A percentile compares a stretch with the other conserved stretches of the same genome.
phyloP scores from a whole-genome alignment of 2,329 filamentous ascomycete species.

The Rhinocladiella similis region DNA sequence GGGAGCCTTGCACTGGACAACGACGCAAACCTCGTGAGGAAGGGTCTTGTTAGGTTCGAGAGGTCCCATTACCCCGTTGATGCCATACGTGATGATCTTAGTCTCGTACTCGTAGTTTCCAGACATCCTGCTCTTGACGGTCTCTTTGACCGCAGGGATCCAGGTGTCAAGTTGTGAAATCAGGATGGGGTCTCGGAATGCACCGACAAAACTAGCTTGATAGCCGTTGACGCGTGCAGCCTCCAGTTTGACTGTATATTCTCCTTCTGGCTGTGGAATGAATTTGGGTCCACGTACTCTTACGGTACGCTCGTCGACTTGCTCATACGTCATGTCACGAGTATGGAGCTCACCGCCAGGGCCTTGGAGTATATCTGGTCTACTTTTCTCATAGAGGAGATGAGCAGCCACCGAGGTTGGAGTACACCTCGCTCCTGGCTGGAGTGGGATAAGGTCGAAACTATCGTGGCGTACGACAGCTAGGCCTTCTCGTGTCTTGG shows the following conservation, averaged over 20 bases:
- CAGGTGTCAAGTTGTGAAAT: constrained; percentile 43
- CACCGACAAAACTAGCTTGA: constrained; percentile 49
- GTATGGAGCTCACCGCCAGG: constrained; percentile 50
- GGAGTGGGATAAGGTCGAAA: constrained; percentile 50
- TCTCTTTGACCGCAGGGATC: constrained; percentile 34
- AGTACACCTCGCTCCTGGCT: constrained; percentile 44
- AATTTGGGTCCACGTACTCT: constrained; percentile 45
- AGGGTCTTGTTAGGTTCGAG: constrained; percentile 33
- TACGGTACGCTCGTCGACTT: constrained; percentile 37
- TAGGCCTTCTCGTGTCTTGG: constrained; percentile 47
- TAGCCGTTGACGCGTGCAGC: constrained; percentile 46
- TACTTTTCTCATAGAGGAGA: constrained; percentile 54
- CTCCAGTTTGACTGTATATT: constrained; percentile 53
- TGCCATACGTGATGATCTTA: constrained; percentile 47
- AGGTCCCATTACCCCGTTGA: constrained; percentile 45
- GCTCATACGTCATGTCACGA: constrained; percentile 43
- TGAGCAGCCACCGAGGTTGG: constrained; percentile 53
- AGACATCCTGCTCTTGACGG: constrained; percentile 16
- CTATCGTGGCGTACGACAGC: constrained; percentile 46
- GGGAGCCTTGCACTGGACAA: constrained; percentile 49
- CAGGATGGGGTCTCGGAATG: constrained; percentile 49
- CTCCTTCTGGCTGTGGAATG: constrained; percentile 28
- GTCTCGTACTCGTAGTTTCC: constrained; percentile 35
- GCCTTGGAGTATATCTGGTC: constrained; percentile 52
- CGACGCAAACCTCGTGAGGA: constrained; percentile 40